Evolutionary conservation across 371 early-diverging fungal species (phyloP), one percentile per base, ranked within the genome.

Genomic region (Coemansia linderi): DNA sequence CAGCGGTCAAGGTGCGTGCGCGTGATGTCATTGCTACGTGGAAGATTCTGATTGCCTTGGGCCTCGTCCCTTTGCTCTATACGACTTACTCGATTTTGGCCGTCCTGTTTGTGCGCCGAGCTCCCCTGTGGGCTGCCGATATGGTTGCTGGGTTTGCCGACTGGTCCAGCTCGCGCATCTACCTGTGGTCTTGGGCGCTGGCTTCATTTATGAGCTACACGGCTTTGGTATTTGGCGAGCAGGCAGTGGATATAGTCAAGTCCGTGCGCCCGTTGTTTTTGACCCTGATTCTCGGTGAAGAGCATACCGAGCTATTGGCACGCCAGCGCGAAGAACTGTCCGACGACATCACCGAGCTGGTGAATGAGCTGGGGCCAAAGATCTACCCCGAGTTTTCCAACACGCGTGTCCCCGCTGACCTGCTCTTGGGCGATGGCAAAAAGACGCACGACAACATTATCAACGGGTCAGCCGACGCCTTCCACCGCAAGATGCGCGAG

Each of bases 21-120:
- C 87, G 90, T 46, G 99, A 98, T 79, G 98, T 98, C 8, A 80
- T 98, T 10, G 94, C 95, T 0, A 96, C 98, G 15, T 98, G 98
- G 99, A 97, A 97, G 72, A 84, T 97, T 7, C 80, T 95, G n/a
- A 91, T 92, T 12, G 91, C 91, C 4, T 73, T 95, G 46, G 92
- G 87, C 1, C 76, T 94, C 27, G 83, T 91, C 52, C 97, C 97
- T 8, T 66, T 86, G 4, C 75, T 94, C 12, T 95, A 92, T 66
- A 83, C 87, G 3, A 79, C 90, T 4, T 95, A 95, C 68, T 83
- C 90, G 17, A 29, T 68, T 4, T 13, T 71, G 54, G 73, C 72
- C 5, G 79, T 78, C 0, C 61, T 73, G 29, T 75, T 67, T 65
- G 71, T 79, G 27, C 68, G 71, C 24, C 66, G 73, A 4, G 63